Evolutionary conservation across 345 rosid species (phyloP).

Genomic region (Adansonia digitata): DNA sequence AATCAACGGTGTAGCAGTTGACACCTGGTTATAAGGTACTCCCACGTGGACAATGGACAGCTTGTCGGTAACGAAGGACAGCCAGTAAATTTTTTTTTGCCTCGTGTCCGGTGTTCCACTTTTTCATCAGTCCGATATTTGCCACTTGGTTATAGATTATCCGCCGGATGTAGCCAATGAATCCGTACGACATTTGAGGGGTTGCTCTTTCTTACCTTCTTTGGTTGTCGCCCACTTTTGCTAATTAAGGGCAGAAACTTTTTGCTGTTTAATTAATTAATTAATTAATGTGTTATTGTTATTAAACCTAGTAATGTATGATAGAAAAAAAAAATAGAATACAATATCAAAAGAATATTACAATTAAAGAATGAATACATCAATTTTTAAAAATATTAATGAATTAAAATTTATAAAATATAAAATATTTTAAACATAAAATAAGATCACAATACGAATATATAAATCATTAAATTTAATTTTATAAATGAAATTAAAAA

Average conservation of each 20-base stretch:
- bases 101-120: not conserved
- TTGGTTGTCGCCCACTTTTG: conserved; percentile 2
- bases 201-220: not conserved
- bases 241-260: not conserved
- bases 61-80: not conserved
- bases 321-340: too few species aligned
- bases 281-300: too few species aligned
- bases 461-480: too few species aligned
- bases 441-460: too few species aligned
- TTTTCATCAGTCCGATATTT: not conserved
- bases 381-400: too few species aligned
- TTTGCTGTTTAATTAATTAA: too few species aligned
- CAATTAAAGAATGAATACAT: too few species aligned
- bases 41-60: conserved; percentile 8
- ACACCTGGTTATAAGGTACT: conserved; percentile 14
- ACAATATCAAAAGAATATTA: too few species aligned
- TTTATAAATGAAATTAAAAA: too few species aligned
- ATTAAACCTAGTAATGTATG: too few species aligned
- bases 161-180: not conserved
- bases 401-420: too few species aligned
- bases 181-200: not conserved
- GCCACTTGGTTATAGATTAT: not conserved
- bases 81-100: not conserved
- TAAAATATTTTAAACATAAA: too few species aligned
- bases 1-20: not conserved